A percentile compares a stretch with the other conserved stretches of the same genome.
These are phyloP conservation scores for Helotiales sp. DNA, from an alignment of 2,329 filamentous ascomycete genomes.

Conservation along the genomic window DNA sequence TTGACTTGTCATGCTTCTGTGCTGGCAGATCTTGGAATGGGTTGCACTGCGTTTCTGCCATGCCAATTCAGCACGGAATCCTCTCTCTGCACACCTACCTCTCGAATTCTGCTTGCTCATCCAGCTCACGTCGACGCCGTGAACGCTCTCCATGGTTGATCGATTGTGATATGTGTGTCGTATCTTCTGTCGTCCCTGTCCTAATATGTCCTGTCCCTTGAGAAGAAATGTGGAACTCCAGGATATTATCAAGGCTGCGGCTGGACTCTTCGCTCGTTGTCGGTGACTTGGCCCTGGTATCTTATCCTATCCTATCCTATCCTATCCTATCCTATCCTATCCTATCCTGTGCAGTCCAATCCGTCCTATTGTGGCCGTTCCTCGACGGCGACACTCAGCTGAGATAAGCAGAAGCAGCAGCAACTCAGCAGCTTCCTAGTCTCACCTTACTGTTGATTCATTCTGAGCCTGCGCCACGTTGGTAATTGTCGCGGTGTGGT, in stretches of 20 bases:
- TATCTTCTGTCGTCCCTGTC: neutral
- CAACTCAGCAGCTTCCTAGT: neutral
- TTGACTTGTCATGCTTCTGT: neutral
- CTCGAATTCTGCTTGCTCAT: conserved; percentile 41
- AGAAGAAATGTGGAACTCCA: neutral
- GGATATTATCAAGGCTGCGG: conserved; percentile 16
- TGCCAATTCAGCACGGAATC: conserved; percentile 14
- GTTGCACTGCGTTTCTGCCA: conserved; percentile 19
- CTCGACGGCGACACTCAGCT: conserved; percentile 17
- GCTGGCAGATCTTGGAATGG: neutral
- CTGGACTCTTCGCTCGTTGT: neutral
- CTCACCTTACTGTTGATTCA: conserved; percentile 6
- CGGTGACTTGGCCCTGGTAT: conserved; percentile 7
- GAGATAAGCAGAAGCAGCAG: conserved; percentile 23
- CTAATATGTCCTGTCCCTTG: neutral
- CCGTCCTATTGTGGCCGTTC: neutral
- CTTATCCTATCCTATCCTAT: neutral
- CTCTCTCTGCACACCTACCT: conserved; percentile 35
- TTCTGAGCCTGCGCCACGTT: conserved; percentile 15
- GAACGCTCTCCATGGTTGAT: conserved; percentile 41
- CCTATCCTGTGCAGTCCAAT: neutral
- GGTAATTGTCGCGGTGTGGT: neutral
- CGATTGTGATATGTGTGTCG: neutral
- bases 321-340: neutral
- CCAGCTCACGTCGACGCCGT: conserved; percentile 44